phyloP scores from a whole-genome alignment of 306 rosid species.

The Trichosanthes truncata region DNA sequence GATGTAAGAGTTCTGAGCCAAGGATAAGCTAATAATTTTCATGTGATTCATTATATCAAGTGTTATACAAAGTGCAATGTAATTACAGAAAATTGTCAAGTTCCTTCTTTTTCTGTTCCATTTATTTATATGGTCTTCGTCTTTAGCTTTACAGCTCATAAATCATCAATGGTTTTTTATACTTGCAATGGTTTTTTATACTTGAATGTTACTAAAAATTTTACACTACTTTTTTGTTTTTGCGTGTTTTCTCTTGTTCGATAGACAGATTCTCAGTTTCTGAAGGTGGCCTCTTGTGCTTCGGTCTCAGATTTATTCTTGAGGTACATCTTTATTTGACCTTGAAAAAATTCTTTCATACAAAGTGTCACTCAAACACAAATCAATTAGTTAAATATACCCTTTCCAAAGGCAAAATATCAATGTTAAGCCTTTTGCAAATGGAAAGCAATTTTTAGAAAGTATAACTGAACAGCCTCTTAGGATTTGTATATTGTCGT shows the following conservation, averaged over 20 bases:
- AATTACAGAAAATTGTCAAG: not conserved
- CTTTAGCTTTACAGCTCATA: not conserved
- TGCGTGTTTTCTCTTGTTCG: slow-evolving; percentile 19
- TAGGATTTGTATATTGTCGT: not conserved
- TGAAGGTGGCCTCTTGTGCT: slow-evolving; percentile 72
- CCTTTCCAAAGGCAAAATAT: not conserved
- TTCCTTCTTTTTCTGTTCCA: not conserved
- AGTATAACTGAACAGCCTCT: not conserved
- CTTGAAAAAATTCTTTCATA: not conserved
- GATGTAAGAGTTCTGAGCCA: not conserved
- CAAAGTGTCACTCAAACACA: not conserved
- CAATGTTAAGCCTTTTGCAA: not conserved
- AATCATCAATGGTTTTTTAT: not conserved
- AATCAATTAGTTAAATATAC: not conserved
- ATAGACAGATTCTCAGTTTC: slow-evolving; percentile 42
- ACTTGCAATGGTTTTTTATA: not conserved
- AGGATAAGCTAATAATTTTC: not conserved
- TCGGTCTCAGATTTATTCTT: slow-evolving; percentile 59
- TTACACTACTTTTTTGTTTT: slow-evolving; percentile 1
- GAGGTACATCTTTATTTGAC: slow-evolving; percentile 35
- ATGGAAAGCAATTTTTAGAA: not conserved
- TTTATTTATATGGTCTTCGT: not conserved
- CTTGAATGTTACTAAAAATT: not conserved
- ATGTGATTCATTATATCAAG: not conserved
- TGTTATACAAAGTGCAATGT: not conserved